phyloP scores from a whole-genome alignment of 106 monocot species.

The Posidonia australis region DNA sequence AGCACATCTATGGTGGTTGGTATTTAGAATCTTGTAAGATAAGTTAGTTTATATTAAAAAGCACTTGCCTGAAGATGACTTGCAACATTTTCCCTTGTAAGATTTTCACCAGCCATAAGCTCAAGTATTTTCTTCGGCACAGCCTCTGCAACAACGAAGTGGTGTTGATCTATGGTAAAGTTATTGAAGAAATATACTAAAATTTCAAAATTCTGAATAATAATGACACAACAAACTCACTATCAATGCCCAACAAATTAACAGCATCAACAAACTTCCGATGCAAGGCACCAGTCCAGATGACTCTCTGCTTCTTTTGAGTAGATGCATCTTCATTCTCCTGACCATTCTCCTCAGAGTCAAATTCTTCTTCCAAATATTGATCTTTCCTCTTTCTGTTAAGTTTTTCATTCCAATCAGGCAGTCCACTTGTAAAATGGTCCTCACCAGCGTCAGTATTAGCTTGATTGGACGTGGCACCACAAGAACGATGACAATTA shows the following conservation, averaged over 20 bases:
- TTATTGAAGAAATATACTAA: neutral
- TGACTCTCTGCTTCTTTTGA: slow-evolving; percentile 52
- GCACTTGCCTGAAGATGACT: slow-evolving; percentile 63
- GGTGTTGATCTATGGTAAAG: neutral
- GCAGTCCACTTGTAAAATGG: neutral
- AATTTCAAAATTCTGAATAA: neutral
- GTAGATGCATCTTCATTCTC: slow-evolving; percentile 30
- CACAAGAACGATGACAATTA: neutral
- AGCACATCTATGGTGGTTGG: neutral
- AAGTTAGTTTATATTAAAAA: too few relatives aligned
- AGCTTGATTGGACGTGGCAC: neutral
- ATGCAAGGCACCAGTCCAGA: slow-evolving; percentile 60
- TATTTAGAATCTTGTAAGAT: neutral
- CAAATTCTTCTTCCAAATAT: slow-evolving; percentile 34
- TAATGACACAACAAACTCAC: slow-evolving; percentile 21
- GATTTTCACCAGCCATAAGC: slow-evolving; percentile 66
- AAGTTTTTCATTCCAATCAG: slow-evolving; percentile 11
- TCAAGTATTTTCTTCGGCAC: slow-evolving; percentile 88
- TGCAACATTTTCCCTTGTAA: slow-evolving; percentile 80
- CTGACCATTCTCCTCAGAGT: slow-evolving; percentile 12
- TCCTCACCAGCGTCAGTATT: neutral
- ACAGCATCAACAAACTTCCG: slow-evolving; percentile 63
- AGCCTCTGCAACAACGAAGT: slow-evolving; percentile 42
- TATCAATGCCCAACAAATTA: slow-evolving; percentile 55
- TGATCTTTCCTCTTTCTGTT: slow-evolving; percentile 43